Percentiles rank a stretch among this genome's conserved stretches.
phyloP scores from a whole-genome alignment of 352 stramenopile species.

The Thalassiosira oceanica region DNA sequence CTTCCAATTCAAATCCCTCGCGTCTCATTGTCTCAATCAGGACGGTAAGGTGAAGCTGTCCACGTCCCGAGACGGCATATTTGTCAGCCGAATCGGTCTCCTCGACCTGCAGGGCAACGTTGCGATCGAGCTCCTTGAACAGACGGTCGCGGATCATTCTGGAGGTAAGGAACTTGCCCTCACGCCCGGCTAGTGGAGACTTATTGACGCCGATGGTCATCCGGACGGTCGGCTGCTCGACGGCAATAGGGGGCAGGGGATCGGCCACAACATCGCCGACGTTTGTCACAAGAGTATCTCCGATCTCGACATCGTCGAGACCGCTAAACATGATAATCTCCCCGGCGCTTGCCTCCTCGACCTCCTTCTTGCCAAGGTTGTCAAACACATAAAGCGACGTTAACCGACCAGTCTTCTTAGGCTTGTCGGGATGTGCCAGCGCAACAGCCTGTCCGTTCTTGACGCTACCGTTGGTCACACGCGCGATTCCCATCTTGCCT shows the following conservation, averaged over 20 bases:
- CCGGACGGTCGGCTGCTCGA: conserved; percentile 93
- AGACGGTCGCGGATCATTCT: conserved; percentile 97
- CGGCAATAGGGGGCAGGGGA: conserved; percentile 82
- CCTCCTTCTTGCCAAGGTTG: conserved; percentile 84
- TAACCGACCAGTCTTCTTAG: conserved; percentile 73
- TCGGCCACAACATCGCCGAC: conserved; percentile 66
- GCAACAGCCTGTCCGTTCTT: conserved; percentile 71
- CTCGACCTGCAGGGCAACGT: conserved; percentile 91
- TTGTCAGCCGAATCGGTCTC: conserved; percentile 89
- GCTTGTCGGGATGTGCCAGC: conserved; percentile 60
- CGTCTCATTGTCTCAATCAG: conserved; percentile 99
- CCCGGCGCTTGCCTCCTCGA: conserved; percentile 88
- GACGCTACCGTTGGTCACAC: conserved; percentile 88
- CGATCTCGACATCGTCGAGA: conserved; percentile 85
- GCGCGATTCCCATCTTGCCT: conserved; percentile 94
- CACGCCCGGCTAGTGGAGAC: conserved; percentile 93
- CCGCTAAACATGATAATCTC: conserved; percentile 97
- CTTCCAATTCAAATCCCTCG: conserved; percentile 98
- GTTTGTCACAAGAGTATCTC: conserved; percentile 85
- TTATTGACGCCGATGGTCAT: conserved; percentile 99
- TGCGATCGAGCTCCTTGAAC: conserved; percentile 95
- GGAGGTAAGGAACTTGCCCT: conserved; percentile 97
- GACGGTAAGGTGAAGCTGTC: conserved; percentile 97
- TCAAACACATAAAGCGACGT: conserved; percentile 86
- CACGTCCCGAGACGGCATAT: conserved; percentile 96